phyloP scores from a whole-genome alignment of 129 eudicot genomes.

The Calendula officinalis region DNA sequence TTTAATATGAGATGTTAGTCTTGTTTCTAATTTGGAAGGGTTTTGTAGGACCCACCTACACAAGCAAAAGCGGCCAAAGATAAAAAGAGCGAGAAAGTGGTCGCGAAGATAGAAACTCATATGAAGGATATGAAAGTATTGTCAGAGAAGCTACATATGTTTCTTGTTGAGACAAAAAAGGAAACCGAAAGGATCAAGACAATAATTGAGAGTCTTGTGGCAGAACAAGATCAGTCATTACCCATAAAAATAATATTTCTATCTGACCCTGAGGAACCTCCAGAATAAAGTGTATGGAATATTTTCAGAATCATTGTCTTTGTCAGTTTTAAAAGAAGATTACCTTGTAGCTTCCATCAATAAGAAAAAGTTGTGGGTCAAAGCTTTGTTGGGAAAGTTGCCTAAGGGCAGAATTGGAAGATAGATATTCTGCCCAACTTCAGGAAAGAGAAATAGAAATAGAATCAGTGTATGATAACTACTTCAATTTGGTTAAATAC shows the following conservation, averaged over 20 bases:
- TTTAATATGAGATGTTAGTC: background rate
- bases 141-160: background rate
- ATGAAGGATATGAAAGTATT: background rate
- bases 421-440: background rate
- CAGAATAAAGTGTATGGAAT: too few species aligned
- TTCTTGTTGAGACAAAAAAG: background rate
- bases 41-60: background rate
- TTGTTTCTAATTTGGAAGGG: background rate
- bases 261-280: too few species aligned
- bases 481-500: background rate
- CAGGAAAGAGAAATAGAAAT: slow-evolving; percentile 2
- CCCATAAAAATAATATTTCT: too few species aligned
- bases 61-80: background rate
- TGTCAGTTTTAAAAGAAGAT: too few species aligned
- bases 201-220: too few species aligned
- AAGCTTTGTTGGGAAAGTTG: background rate
- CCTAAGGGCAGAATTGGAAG: slow-evolving; percentile 4
- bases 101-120: background rate
- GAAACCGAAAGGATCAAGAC: too few species aligned
- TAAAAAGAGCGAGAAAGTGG: background rate
- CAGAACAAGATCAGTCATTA: too few species aligned
- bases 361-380: background rate
- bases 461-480: too few species aligned
- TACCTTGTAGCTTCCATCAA: background rate
- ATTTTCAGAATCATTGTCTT: too few species aligned